Percentiles rank a stretch among this genome's conserved stretches.
phyloP scores from a whole-genome alignment of 352 stramenopile genomes.

The Pythium vanterpoolii region DNA sequence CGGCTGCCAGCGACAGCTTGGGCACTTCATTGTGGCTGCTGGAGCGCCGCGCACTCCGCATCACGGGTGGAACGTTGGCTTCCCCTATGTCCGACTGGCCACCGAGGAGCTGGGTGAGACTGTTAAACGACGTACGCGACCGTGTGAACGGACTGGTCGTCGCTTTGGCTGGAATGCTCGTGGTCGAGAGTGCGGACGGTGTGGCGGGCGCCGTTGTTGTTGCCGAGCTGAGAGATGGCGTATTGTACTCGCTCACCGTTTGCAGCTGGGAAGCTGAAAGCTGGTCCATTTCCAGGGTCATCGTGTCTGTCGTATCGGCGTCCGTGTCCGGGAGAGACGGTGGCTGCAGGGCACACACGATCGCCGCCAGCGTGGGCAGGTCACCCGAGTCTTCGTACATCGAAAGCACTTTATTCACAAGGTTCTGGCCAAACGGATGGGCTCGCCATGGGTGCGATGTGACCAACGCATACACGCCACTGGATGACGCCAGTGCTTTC shows the following conservation, averaged over 20 bases:
- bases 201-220: background rate
- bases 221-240: background rate
- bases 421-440: slow-evolving; percentile 72
- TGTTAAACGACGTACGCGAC: slow-evolving; percentile 27
- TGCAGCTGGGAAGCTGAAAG: too few species aligned
- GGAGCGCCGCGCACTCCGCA: slow-evolving; percentile 48
- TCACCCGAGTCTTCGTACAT: slow-evolving; percentile 83
- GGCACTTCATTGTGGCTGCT: slow-evolving; percentile 62
- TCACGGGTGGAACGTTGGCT: slow-evolving; percentile 31
- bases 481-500: background rate
- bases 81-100: slow-evolving; percentile 32
- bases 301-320: background rate
- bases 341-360: slow-evolving; percentile 56
- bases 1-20: slow-evolving; percentile 14
- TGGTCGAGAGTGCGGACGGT: background rate
- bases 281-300: background rate
- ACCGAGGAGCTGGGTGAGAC: slow-evolving; percentile 18
- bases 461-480: slow-evolving; percentile 19
- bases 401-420: slow-evolving; percentile 71
- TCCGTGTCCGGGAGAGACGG: background rate
- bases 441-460: slow-evolving; percentile 70
- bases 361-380: slow-evolving; percentile 68
- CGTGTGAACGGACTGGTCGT: slow-evolving; percentile 17
- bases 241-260: background rate
- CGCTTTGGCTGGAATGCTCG: background rate